Evolutionary conservation across 164 flowering plant species (phyloP).

Genomic region (Protea cynaroides): DNA sequence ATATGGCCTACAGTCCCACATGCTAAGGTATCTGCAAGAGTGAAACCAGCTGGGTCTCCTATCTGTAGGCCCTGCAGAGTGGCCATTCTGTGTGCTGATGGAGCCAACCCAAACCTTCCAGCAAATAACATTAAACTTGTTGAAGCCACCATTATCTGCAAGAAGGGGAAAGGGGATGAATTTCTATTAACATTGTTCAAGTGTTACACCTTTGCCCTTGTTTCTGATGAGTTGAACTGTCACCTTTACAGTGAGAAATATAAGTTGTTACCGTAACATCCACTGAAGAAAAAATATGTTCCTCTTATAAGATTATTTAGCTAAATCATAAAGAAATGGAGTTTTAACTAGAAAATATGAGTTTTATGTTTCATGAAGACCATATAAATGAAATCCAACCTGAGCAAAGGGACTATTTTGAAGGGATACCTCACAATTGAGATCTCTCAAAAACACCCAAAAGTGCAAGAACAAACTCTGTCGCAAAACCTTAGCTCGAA

Average conservation of each 20-base stretch:
- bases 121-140: constrained; percentile 91
- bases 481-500: too few species aligned
- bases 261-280: not conserved
- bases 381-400: too few species aligned
- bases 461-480: too few species aligned
- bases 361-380: too few species aligned
- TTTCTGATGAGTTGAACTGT: constrained; percentile 37
- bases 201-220: constrained; percentile 46
- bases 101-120: constrained; percentile 91
- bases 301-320: too few species aligned
- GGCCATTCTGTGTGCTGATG: constrained; percentile 92
- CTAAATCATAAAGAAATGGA: not conserved
- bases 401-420: too few species aligned
- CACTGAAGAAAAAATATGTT: not conserved
- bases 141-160: constrained; percentile 78
- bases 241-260: constrained; percentile 20
- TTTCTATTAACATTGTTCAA: too few species aligned
- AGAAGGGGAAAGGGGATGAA: not conserved
- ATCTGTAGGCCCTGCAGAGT: constrained; percentile 94
- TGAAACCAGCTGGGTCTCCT: constrained; percentile 98
- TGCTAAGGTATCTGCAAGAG: constrained; percentile 88
- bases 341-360: too few species aligned
- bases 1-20: constrained; percentile 88
- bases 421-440: too few species aligned
- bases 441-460: too few species aligned